A percentile compares a stretch with the other conserved stretches of the same genome.
These are phyloP conservation scores for Lentinus brumalis DNA, from an alignment of 768 basidiomycete genomes.

Conservation along the genomic window DNA sequence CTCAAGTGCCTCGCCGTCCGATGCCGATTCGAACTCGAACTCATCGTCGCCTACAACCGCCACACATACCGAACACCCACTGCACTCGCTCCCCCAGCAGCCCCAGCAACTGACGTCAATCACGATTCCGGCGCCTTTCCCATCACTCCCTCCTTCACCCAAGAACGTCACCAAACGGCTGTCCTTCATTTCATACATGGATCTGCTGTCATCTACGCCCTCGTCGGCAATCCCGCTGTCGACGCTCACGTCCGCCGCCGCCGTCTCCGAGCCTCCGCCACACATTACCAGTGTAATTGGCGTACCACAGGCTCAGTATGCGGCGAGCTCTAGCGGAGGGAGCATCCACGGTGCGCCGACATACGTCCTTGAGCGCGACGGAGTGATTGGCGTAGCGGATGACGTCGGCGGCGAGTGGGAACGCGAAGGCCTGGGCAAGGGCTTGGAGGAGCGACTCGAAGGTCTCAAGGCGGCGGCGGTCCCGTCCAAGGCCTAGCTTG, in stretches of 20 bases:
- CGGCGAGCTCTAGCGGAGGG: slow-evolving; percentile 31
- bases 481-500: slow-evolving; percentile 16
- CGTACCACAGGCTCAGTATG: slow-evolving; percentile 35
- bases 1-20: slow-evolving; percentile 22
- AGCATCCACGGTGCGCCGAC: slow-evolving; percentile 26
- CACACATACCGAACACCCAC: slow-evolving; percentile 33
- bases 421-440: slow-evolving; percentile 77
- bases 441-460: slow-evolving; percentile 83
- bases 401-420: slow-evolving; percentile 87
- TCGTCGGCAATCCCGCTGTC: slow-evolving; percentile 70
- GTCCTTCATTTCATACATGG: slow-evolving; percentile 88
- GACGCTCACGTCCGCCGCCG: slow-evolving; percentile 66
- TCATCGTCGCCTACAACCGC: slow-evolving; percentile 44
- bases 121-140: slow-evolving; percentile 28
- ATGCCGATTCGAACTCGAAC: slow-evolving; percentile 31
- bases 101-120: slow-evolving; percentile 24
- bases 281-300: slow-evolving; percentile 69
- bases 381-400: slow-evolving; percentile 43
- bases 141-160: slow-evolving; percentile 47
- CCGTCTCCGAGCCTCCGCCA: slow-evolving; percentile 62
- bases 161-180: slow-evolving; percentile 64
- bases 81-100: slow-evolving; percentile 23
- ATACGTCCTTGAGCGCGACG: slow-evolving; percentile 27
- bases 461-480: slow-evolving; percentile 41
- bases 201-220: slow-evolving; percentile 79